Percentiles rank a stretch among this genome's conserved stretches.
These are phyloP conservation scores for Erigeron philadelphicus DNA, from an alignment of 140 eudicot genomes.

Conservation along the genomic window DNA sequence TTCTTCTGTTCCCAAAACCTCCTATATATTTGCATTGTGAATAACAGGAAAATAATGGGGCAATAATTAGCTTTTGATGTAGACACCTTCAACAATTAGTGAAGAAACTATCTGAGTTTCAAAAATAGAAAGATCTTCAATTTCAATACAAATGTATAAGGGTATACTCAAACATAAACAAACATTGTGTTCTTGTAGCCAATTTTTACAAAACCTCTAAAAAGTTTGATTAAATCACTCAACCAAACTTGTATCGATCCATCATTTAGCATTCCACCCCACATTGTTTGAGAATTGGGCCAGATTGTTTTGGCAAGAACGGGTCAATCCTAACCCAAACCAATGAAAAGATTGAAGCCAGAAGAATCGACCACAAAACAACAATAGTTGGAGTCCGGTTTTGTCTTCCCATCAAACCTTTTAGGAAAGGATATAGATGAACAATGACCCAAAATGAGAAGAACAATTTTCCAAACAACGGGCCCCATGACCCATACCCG, in stretches of 20 bases:
- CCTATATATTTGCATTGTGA: too few species aligned
- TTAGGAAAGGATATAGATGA: constrained; percentile 80
- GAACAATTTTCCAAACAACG: constrained; percentile 70
- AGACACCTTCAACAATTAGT: too few species aligned
- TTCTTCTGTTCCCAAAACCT: too few species aligned
- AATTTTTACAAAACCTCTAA: constrained; percentile 23
- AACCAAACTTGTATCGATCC: constrained; percentile 6
- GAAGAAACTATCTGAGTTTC: too few species aligned
- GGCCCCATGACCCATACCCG: constrained; percentile 93
- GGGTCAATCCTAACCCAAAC: constrained; percentile 93
- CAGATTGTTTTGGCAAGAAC: constrained; percentile 83
- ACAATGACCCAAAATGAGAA: constrained; percentile 88
- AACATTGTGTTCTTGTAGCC: constrained; percentile 28
- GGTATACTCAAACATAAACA: constrained; percentile 22
- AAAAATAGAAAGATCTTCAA: too few species aligned
- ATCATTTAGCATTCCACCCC: constrained; percentile 69
- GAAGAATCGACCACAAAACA: constrained; percentile 74
- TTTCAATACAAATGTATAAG: constrained; percentile 5
- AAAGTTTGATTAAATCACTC: constrained; percentile 17
- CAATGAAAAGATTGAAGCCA: constrained; percentile 80
- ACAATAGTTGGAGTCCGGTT: constrained; percentile 89
- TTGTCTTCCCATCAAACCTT: constrained; percentile 92
- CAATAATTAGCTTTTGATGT: too few species aligned
- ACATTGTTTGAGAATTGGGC: constrained; percentile 79
- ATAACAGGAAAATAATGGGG: too few species aligned